Conservation (phyloP, 306 rosid genomes). For the Cucurbita moschata region DNA sequence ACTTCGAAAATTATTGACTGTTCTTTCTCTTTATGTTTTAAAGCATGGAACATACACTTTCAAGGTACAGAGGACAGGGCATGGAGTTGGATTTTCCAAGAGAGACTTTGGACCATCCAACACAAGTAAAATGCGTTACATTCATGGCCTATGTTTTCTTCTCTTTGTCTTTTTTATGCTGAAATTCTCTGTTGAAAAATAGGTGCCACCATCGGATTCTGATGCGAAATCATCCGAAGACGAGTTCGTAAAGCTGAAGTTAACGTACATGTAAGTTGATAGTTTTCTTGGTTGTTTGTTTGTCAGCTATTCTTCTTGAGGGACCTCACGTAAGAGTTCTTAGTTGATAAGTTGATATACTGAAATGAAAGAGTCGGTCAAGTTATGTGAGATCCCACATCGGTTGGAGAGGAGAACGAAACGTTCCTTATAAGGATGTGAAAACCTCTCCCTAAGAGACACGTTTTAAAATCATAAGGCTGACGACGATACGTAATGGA, state of each 20-base stretch:
- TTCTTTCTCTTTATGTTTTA: constrained; percentile 9
- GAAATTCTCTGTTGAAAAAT: neutral
- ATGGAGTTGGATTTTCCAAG: constrained; percentile 13
- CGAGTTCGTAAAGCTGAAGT: neutral
- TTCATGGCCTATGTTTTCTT: neutral
- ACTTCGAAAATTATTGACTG: constrained; percentile 1
- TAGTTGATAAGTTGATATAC: neutral
- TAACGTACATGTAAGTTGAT: neutral
- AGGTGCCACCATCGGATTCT: constrained; percentile 3
- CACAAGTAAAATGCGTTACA: neutral
- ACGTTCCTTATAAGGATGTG: too few relatives aligned
- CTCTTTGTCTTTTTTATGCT: neutral
- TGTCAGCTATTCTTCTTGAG: neutral
- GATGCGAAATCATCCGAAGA: neutral
- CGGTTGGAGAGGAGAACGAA: too few relatives aligned
- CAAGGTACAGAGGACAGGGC: constrained; percentile 29
- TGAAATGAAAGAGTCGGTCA: neutral
- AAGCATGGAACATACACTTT: constrained; percentile 55
- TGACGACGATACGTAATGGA: too few relatives aligned
- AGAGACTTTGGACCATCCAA: constrained; percentile 9
- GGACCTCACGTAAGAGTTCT: neutral
- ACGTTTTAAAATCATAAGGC: too few relatives aligned
- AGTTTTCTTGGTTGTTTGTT: neutral
- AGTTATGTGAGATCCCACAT: too few relatives aligned
- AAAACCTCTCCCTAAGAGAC: too few relatives aligned